Evolutionary conservation across 177 flowering plant species (phyloP), one percentile per base, ranked within the genome.

Genomic region (Vitis hybrid): DNA sequence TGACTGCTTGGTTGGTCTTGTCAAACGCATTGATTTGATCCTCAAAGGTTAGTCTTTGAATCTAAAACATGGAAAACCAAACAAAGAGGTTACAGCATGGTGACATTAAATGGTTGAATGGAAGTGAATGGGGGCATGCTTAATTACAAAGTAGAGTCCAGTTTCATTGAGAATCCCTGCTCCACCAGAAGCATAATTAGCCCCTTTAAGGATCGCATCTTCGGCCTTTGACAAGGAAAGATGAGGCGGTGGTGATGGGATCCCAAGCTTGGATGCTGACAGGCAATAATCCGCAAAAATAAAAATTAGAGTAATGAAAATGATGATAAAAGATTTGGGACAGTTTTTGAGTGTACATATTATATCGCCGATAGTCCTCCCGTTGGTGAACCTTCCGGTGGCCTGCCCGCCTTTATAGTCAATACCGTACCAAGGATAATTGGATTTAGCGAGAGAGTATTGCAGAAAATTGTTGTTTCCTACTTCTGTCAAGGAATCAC

Each of bases 141-240:
- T 39, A 39, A 18, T 76, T 87, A 91, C 97, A 73, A 91, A 91
- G 61, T 90, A 88, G 10, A 82, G 74, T 45, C 97, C 94, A 0
- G 95, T 92, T 2, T 92, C 96, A 61, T 90, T 92, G 69, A 90
- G 90, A 72, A 92, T 92, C 56, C 97, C 97, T 49, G 96, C 94
- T 64, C 97, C 97, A 16, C 97, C 97, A 5, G 97, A 92, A 1
- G 97, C 97, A 75, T 86, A 90, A 55, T 89, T 92, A 2, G 89
- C 91, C n/a, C 97, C 97, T 62, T 78, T 73, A 11, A 85, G 76
- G 7, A 85, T 22, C n/a, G 76, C 78, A 77, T 87, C 83, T 31
- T 76, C 87, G 45, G 72, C 73, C 20, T 64, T 53, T 2, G 82
- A 68, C 74, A 85, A 2, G 1, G 89, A 84, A 50, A 87, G 83